Evolutionary conservation across 805 yeast genomes (phyloP).

Genomic region (Wickerhamomyces pijperi): DNA sequence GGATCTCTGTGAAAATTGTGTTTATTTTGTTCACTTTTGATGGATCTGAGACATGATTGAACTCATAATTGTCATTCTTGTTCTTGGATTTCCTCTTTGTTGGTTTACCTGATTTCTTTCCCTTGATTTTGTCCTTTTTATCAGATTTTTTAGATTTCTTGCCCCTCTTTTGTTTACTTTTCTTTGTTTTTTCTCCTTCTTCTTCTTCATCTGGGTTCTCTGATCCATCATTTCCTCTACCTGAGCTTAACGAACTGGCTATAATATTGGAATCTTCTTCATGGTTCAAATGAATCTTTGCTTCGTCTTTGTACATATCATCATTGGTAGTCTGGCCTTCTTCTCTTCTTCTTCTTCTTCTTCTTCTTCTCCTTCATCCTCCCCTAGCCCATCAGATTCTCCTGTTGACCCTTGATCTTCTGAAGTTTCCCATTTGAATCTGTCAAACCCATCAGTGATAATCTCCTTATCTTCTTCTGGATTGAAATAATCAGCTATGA

Average conservation of each 20-base stretch:
- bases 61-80: slow-evolving; percentile 4
- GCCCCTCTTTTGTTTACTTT: slow-evolving; percentile 1
- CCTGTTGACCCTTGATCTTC: slow-evolving; percentile 1
- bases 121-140: too few species aligned
- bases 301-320: slow-evolving; percentile 5
- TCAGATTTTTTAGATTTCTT: too few species aligned
- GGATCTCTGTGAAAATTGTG: slow-evolving; percentile 8
- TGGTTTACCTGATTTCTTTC: slow-evolving; percentile 2
- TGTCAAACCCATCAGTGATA: slow-evolving; percentile 30
- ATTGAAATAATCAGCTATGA: not conserved
- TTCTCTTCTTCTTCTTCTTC: not conserved
- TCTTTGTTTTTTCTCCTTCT: not conserved
- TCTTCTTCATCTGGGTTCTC: not conserved
- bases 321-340: slow-evolving; percentile 1
- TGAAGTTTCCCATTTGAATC: slow-evolving; percentile 24
- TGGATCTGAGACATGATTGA: slow-evolving; percentile 11
- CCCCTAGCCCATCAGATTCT: not conserved
- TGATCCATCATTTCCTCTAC: not conserved
- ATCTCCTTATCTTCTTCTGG: not conserved
- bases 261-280: not conserved
- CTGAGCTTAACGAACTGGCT: not conserved
- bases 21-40: slow-evolving; percentile 9
- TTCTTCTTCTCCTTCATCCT: not conserved
- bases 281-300: slow-evolving; percentile 5
- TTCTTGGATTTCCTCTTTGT: not conserved